Evolutionary conservation across 2,329 filamentous ascomycete genomes (phyloP).

Genomic region (Aspergillus pseudotamarii): DNA sequence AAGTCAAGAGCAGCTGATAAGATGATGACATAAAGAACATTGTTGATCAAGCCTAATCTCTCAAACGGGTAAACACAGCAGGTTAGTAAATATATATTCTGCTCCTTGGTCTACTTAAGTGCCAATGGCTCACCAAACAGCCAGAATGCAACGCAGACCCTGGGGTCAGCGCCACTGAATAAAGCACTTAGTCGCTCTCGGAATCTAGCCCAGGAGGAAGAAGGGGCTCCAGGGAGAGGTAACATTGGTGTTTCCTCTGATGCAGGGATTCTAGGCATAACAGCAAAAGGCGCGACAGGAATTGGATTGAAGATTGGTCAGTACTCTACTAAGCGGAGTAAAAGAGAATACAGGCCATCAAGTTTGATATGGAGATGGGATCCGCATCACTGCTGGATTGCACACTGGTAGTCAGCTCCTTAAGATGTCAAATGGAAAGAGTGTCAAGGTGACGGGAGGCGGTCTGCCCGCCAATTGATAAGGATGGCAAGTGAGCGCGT

Average conservation of each 20-base stretch:
- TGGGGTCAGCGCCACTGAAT: conserved; percentile 68
- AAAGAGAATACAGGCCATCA: not conserved
- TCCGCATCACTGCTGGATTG: not conserved
- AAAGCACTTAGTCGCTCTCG: conserved; percentile 64
- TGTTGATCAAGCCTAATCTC: conserved; percentile 79
- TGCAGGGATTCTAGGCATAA: conserved; percentile 30
- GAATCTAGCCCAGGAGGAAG: conserved; percentile 74
- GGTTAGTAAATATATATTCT: conserved; percentile 5
- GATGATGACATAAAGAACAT: conserved; percentile 96
- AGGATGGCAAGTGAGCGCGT: conserved; percentile 1
- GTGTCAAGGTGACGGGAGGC: not conserved
- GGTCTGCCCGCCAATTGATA: not conserved
- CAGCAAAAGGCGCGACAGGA: conserved; percentile 1
- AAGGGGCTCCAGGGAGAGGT: conserved; percentile 60
- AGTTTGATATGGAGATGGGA: not conserved
- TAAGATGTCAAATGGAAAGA: not conserved
- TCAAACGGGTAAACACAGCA: conserved; percentile 2
- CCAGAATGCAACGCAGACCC: conserved; percentile 85
- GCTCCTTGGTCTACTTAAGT: not conserved
- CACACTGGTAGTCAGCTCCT: not conserved
- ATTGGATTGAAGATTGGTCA: too few relatives aligned
- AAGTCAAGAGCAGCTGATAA: conserved; percentile 94
- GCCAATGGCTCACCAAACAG: conserved; percentile 70
- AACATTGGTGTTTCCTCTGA: conserved; percentile 39
- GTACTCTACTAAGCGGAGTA: not conserved